These are phyloP conservation scores for Gonium pectorale DNA, from an alignment of 139 green algal species.

Conservation along the genomic window DNA sequence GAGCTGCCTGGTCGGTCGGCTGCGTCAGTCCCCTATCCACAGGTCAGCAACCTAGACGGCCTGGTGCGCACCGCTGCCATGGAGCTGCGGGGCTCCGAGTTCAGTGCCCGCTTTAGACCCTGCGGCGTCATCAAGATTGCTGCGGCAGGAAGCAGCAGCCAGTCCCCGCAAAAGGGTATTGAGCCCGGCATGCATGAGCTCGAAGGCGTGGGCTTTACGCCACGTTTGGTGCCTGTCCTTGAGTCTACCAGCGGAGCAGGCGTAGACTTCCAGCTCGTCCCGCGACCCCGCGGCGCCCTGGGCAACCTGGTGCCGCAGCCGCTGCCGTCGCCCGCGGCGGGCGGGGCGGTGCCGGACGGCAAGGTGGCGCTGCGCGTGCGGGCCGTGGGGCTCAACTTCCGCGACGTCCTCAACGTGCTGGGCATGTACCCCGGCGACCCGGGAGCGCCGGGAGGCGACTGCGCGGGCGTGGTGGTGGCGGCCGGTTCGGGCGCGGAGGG, in stretches of 20 bases:
- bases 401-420: constrained; percentile 80
- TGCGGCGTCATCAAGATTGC: too few relatives aligned
- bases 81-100: background rate
- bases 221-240: background rate
- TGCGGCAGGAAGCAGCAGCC: background rate
- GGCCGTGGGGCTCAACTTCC: constrained; percentile 89
- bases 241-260: background rate
- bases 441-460: constrained; percentile 83
- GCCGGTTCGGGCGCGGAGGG: background rate
- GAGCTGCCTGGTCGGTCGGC: background rate
- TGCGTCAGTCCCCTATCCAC: too few relatives aligned
- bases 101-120: too few relatives aligned
- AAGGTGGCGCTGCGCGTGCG: constrained; percentile 67
- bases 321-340: constrained; percentile 72
- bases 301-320: constrained; percentile 63
- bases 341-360: constrained; percentile 56
- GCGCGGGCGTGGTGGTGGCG: constrained; percentile 79
- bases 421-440: constrained; percentile 91
- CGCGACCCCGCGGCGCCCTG: constrained; percentile 69
- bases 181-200: background rate
- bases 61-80: constrained; percentile 26
- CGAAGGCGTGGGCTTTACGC: background rate
- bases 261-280: constrained; percentile 43
- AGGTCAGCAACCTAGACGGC: constrained; percentile 17
- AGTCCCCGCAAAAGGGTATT: background rate